Evolutionary conservation across 2,329 filamentous ascomycete species (phyloP).

Genomic region (Rachicladosporium sp.): DNA sequence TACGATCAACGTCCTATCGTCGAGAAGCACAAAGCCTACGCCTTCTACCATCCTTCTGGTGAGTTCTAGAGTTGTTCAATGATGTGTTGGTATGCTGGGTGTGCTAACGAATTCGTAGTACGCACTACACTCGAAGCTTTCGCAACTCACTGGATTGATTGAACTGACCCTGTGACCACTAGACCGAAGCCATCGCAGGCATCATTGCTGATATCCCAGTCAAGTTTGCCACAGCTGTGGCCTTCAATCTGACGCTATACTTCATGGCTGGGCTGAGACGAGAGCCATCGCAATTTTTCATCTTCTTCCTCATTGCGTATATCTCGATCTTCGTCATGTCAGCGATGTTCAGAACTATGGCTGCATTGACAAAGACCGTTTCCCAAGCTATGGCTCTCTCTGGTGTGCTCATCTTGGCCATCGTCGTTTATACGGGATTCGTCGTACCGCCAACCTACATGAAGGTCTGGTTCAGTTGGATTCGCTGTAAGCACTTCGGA

Average conservation of each 20-base stretch:
- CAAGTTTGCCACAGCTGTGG: conserved; percentile 44
- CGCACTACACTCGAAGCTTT: too few relatives aligned
- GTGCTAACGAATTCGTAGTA: too few relatives aligned
- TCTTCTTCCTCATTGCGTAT: conserved; percentile 44
- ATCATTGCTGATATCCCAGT: conserved; percentile 42
- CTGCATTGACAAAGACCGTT: conserved; percentile 19
- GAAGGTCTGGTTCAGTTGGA: conserved; percentile 10
- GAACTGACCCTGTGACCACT: too few relatives aligned
- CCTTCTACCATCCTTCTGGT: conserved; percentile 22
- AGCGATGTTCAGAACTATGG: conserved; percentile 31
- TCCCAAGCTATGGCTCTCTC: conserved; percentile 21
- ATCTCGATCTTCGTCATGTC: conserved; percentile 35
- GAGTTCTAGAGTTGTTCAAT: conserved; percentile 30
- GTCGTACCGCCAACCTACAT: conserved; percentile 20
- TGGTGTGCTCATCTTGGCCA: conserved; percentile 14
- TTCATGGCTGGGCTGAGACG: conserved; percentile 49
- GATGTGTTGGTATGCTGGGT: too few relatives aligned
- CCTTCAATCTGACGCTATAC: conserved; percentile 48
- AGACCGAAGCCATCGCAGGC: conserved; percentile 28
- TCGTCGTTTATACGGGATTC: conserved; percentile 7
- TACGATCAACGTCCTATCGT: conserved; percentile 36
- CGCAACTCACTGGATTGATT: too few relatives aligned
- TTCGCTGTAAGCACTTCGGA: conserved; percentile 8
- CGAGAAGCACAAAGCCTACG: conserved; percentile 32
- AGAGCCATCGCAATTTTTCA: conserved; percentile 46